phyloP scores from a whole-genome alignment of 1,284 basidiomycete species.

The Ganoderma resinaceum region DNA sequence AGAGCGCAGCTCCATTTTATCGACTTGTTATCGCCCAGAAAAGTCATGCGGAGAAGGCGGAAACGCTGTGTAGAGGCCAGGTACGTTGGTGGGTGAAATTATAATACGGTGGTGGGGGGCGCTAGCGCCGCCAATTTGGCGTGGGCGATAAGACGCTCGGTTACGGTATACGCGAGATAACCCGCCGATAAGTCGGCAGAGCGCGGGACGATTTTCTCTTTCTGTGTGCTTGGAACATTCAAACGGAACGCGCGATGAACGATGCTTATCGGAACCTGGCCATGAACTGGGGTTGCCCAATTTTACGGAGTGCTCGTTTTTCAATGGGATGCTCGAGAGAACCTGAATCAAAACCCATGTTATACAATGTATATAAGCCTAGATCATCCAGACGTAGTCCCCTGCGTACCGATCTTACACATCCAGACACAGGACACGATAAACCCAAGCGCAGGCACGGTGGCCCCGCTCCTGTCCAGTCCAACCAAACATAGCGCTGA shows the following conservation, averaged over 20 bases:
- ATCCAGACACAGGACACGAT: neutral
- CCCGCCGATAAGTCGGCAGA: neutral
- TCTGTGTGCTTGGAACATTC: too few relatives aligned
- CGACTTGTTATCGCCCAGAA: neutral
- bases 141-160: neutral
- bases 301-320: too few relatives aligned
- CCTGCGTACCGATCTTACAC: neutral
- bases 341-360: neutral
- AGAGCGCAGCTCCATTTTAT: neutral
- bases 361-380: neutral
- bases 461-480: constrained; percentile 20
- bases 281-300: too few relatives aligned
- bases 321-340: neutral
- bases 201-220: too few relatives aligned
- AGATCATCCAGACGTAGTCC: neutral
- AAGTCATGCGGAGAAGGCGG: neutral
- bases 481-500: neutral
- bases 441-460: constrained; percentile 18
- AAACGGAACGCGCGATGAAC: too few relatives aligned
- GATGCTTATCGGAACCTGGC: too few relatives aligned
- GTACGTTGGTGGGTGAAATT: too few relatives aligned
- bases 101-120: too few relatives aligned
- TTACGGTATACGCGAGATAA: neutral
- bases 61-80: neutral
- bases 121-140: too few relatives aligned